These are phyloP conservation scores for Physaria fendleri DNA, from an alignment of 345 rosid species.

Conservation along the genomic window DNA sequence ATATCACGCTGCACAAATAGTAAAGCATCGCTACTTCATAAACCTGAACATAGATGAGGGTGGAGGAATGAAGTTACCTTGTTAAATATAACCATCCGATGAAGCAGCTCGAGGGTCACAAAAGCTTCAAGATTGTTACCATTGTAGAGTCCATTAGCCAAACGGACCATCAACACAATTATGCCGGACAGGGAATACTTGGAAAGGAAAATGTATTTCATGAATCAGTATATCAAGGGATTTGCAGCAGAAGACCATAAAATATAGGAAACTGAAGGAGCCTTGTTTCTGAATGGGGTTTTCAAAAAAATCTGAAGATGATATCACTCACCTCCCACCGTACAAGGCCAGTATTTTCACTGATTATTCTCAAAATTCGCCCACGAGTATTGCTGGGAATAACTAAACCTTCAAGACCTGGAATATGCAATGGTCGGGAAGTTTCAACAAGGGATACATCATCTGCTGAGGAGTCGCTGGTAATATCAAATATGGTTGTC, in stretches of 20 bases:
- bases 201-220: slow-evolving; percentile 12
- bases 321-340: slow-evolving; percentile 85
- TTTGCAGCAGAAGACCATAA: background rate
- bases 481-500: slow-evolving; percentile 67
- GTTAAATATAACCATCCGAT: slow-evolving; percentile 71
- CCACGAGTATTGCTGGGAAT: slow-evolving; percentile 81
- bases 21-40: slow-evolving; percentile 2
- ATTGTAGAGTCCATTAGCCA: slow-evolving; percentile 54
- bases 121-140: slow-evolving; percentile 53
- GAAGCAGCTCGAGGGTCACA: slow-evolving; percentile 64
- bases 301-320: background rate
- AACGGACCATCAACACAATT: slow-evolving; percentile 62
- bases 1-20: background rate
- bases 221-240: slow-evolving; percentile 15
- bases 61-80: slow-evolving; percentile 42
- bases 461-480: slow-evolving; percentile 46
- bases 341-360: slow-evolving; percentile 66
- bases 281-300: background rate
- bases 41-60: background rate
- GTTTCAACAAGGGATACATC: slow-evolving; percentile 60
- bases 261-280: background rate
- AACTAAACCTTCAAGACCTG: slow-evolving; percentile 70
- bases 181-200: slow-evolving; percentile 71
- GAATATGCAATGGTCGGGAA: slow-evolving; percentile 49
- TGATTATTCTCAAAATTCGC: slow-evolving; percentile 48